phyloP scores from a whole-genome alignment of 768 basidiomycete species.

The Asterophora parasitica region DNA sequence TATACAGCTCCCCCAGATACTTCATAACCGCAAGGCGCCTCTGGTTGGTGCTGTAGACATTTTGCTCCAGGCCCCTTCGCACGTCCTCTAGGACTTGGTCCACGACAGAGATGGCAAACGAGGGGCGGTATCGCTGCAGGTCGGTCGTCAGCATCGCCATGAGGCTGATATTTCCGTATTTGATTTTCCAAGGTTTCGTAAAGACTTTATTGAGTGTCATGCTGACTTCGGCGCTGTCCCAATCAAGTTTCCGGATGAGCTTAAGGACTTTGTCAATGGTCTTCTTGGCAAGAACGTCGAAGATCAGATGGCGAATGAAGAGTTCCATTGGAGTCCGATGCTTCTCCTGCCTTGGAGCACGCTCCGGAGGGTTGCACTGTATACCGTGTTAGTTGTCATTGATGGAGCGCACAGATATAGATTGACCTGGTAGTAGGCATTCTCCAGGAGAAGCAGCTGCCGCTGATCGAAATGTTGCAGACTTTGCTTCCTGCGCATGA shows the following conservation, averaged over 20 bases:
- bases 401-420: not conserved
- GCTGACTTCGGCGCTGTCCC: conserved; percentile 72
- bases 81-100: conserved; percentile 96
- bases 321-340: conserved; percentile 80
- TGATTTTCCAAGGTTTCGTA: conserved; percentile 98
- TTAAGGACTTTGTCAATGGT: conserved; percentile 96
- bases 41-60: conserved; percentile 93
- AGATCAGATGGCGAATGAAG: conserved; percentile 95
- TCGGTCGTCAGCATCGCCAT: conserved; percentile 95
- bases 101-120: conserved; percentile 82
- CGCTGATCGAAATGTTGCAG: conserved; percentile 91
- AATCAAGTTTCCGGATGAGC: conserved; percentile 88
- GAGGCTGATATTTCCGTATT: conserved; percentile 82
- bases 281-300: conserved; percentile 87
- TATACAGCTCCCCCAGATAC: conserved; percentile 96
- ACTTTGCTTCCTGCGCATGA: conserved; percentile 92
- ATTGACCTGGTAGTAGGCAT: conserved; percentile 93
- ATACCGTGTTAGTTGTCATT: not conserved
- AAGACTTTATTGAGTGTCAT: conserved; percentile 80
- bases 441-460: conserved; percentile 86
- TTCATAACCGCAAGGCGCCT: conserved; percentile 87
- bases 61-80: conserved; percentile 86
- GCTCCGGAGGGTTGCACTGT: conserved; percentile 96
- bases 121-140: conserved; percentile 86
- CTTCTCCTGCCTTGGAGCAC: conserved; percentile 81